Evolutionary conservation across 2,329 filamentous ascomycete genomes (phyloP), one percentile per base, ranked within the genome.

Genomic region (Aspergillus brunneoviolaceus): DNA sequence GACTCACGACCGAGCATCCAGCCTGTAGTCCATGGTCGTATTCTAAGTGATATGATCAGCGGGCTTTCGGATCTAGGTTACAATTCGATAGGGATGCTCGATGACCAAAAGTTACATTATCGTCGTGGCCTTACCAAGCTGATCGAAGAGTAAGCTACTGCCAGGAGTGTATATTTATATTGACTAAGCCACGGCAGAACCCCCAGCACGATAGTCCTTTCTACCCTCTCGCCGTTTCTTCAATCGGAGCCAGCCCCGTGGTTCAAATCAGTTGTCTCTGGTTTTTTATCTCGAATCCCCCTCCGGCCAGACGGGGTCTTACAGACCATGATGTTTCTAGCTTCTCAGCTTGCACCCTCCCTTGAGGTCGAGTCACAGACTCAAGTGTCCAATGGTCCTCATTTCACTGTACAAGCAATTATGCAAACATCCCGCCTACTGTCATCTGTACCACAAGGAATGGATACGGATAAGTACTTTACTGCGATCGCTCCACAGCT

Each of bases 361-460:
- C 65, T 79, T 10, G 77, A 76, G 4, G 66, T 74, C 12, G 72
- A 72, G 60, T 65, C 70, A 6, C 70, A 74, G 51, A 60, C 55
- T 5, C 64, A 70, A 45, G 59, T 64, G 14, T 71, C 72, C 1
- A 69, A 65, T 54, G 77, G 76, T 0, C 76, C 77, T 11, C 72
- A 72, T 54, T 73, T 80, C 19, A 79, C 77, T 3, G 72, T 79
- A 5, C 75, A 79, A 57, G 74, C 75, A 2, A 78, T 80, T 10
- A 79, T 78, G 75, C 77, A 79, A 51, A 75, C 73, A 2, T 79
- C 77, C 4, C 72, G 71, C 29, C 62, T 80, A 21, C 69, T 80
- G 7, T 77, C 76, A 1, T 77, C 77, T 48, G 74, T 80, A 4
- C 77, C 77, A 0, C 73, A 74, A 29, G 72, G 67, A 14, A 70